Percentiles rank a stretch among this genome's conserved stretches.
Conservation (phyloP, 331 rosid genomes). For the Pyracantha coccinea region DNA sequence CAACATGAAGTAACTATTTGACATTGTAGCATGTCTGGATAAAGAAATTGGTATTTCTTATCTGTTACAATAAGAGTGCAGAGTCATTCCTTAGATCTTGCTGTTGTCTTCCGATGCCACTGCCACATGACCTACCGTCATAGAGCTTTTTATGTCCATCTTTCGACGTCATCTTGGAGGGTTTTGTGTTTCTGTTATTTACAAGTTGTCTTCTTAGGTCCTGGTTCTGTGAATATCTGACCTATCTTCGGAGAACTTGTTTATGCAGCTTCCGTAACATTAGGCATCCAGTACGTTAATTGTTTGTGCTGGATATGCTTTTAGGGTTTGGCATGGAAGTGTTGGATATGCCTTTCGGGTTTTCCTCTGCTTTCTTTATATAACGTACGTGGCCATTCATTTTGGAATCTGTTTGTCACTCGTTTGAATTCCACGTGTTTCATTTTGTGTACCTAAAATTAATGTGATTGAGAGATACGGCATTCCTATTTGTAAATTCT, state of each 20-base stretch:
- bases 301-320: not conserved
- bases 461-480: not conserved
- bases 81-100: not conserved
- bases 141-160: not conserved
- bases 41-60: not conserved
- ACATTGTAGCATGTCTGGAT: not conserved
- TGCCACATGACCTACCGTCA: not conserved
- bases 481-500: not conserved
- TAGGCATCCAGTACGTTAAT: not conserved
- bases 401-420: not conserved
- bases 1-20: not conserved
- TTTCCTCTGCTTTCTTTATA: not conserved
- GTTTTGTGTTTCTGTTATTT: not conserved
- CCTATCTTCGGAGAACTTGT: not conserved
- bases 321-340: not conserved
- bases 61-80: not conserved
- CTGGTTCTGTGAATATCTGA: not conserved
- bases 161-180: not conserved
- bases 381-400: not conserved
- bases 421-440: not conserved
- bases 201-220: not conserved
- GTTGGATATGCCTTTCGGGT: not conserved
- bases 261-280: not conserved
- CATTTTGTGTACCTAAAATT: not conserved
- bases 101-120: not conserved